These are phyloP conservation scores for Cajanus cajan DNA, from an alignment of 306 rosid species.

Conservation along the genomic window DNA sequence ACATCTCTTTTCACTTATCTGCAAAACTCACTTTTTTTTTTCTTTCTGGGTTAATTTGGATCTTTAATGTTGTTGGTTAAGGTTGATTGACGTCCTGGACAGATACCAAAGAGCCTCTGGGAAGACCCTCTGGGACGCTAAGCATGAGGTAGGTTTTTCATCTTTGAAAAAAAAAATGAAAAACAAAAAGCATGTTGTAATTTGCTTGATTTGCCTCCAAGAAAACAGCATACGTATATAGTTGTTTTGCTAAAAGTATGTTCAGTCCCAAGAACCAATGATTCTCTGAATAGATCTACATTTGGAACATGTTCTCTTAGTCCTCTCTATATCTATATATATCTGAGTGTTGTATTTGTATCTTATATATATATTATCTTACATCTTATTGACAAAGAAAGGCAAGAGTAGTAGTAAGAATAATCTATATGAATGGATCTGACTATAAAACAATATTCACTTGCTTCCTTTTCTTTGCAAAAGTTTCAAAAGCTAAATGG, in stretches of 20 bases:
- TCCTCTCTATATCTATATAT: constrained; percentile 2
- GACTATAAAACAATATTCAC: constrained; percentile 38
- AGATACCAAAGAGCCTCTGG: constrained; percentile 71
- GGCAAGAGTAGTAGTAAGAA: constrained; percentile 28
- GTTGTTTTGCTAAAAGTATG: constrained; percentile 47
- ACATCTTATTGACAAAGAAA: constrained; percentile 33
- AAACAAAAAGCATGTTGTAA: background rate
- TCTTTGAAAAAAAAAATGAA: background rate
- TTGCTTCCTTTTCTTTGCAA: constrained; percentile 59
- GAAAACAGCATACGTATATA: background rate
- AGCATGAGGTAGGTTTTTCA: constrained; percentile 69
- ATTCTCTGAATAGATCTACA: constrained; percentile 62
- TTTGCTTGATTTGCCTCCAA: constrained; percentile 7
- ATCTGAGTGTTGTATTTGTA: constrained; percentile 14
- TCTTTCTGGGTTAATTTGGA: background rate
- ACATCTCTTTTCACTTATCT: background rate
- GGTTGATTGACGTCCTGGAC: constrained; percentile 62
- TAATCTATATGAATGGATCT: constrained; percentile 54
- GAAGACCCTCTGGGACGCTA: constrained; percentile 78
- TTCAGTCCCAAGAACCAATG: constrained; percentile 37
- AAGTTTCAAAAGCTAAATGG: constrained; percentile 32
- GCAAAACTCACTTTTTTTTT: background rate
- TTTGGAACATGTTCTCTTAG: constrained; percentile 40
- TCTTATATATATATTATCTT: background rate
- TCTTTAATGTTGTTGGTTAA: constrained; percentile 32